Conservation (phyloP, 140 eudicot genomes). For the Anethum foeniculum region DNA sequence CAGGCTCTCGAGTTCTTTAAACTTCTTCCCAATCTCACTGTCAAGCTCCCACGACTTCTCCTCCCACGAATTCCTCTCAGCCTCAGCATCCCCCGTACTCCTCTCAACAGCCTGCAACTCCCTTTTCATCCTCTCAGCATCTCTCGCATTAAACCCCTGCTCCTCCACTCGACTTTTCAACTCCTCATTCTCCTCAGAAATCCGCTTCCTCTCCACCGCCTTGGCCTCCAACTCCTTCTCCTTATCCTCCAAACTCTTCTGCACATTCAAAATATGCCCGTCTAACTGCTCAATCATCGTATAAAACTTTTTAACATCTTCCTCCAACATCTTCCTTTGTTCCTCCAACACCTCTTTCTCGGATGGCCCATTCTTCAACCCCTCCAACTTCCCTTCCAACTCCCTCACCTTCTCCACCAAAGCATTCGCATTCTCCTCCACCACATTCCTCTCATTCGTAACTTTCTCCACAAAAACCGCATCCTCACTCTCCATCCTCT, state of each 20-base stretch:
- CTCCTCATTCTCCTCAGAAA: conserved; percentile 68
- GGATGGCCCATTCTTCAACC: conserved; percentile 47
- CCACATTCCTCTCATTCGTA: conserved; percentile 24
- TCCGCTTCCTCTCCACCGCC: conserved; percentile 40
- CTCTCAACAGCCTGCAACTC: conserved; percentile 80
- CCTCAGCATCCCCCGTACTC: conserved; percentile 66
- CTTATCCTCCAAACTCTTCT: conserved; percentile 54
- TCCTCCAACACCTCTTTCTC: conserved; percentile 51
- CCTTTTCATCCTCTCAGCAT: conserved; percentile 93
- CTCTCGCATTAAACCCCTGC: conserved; percentile 68
- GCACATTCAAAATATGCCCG: conserved; percentile 22
- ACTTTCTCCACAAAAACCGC: conserved; percentile 30
- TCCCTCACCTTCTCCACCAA: conserved; percentile 29
- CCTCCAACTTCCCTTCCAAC: conserved; percentile 45
- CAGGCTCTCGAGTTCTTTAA: conserved; percentile 66
- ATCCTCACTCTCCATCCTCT: conserved; percentile 42
- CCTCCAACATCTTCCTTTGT: conserved; percentile 37
- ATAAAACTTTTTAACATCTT: conserved; percentile 60
- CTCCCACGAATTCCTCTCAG: conserved; percentile 68
- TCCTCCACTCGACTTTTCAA: conserved; percentile 66
- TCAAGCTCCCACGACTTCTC: conserved; percentile 77
- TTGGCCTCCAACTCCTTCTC: conserved; percentile 51
- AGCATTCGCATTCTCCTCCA: conserved; percentile 31
- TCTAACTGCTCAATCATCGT: conserved; percentile 38
- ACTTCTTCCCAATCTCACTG: conserved; percentile 42